phyloP scores from a whole-genome alignment of 1,139 yeast genomes.

The Hanseniaspora sp. region DNA sequence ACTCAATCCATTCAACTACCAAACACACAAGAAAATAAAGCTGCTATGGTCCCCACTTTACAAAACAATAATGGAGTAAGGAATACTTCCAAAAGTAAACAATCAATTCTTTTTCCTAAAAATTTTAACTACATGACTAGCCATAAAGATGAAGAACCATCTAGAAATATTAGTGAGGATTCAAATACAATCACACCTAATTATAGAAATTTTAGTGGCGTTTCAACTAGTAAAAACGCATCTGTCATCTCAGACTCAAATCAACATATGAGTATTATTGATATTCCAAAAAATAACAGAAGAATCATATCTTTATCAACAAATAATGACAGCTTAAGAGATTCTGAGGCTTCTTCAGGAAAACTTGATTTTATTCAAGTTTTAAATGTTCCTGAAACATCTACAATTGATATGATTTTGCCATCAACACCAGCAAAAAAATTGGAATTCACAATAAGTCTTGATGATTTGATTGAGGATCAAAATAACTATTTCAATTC shows the following conservation, averaged over 20 bases:
- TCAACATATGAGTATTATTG: not conserved
- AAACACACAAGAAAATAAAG: conserved; percentile 3
- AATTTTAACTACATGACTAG: not conserved
- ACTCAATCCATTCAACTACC: conserved; percentile 21
- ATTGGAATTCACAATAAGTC: conserved; percentile 37
- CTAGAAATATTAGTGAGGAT: not conserved
- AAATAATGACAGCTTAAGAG: conserved; percentile 13
- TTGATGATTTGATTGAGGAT: conserved; percentile 5
- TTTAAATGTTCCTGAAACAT: conserved; percentile 30
- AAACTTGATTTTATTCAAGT: conserved; percentile 26
- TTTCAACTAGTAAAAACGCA: not conserved
- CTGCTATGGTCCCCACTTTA: not conserved
- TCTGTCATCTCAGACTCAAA: not conserved
- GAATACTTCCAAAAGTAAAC: not conserved
- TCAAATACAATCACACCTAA: not conserved
- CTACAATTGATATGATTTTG: conserved; percentile 37
- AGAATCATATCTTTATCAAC: conserved; percentile 14
- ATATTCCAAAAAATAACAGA: conserved; percentile 11
- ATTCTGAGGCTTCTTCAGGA: conserved; percentile 18
- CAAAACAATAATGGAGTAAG: not conserved
- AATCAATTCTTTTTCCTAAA: conserved; percentile 1
- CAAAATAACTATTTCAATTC: conserved; percentile 14
- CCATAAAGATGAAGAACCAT: not conserved
- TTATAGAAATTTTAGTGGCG: conserved; percentile 4
- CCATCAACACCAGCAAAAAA: conserved; percentile 64